Base-by-base conservation (phyloP, 345 rosid species). In the Eucalyptus camaldulensis region DNA sequence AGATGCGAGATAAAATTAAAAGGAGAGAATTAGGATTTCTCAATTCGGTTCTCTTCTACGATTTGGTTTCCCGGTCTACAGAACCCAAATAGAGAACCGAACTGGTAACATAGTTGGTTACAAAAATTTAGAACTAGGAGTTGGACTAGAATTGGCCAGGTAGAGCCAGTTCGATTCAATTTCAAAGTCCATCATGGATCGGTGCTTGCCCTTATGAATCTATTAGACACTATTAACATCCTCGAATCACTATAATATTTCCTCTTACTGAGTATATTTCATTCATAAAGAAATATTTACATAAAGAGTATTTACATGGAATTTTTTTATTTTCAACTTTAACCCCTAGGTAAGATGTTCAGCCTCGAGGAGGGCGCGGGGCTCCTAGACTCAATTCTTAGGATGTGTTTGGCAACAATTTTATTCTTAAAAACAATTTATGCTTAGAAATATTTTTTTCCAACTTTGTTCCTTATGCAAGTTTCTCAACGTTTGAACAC, bases 61-160 rank as follows among this genome's bases (percentile, higher is more conserved):
- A 53, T 21, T 53, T 53, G 58, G 10, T 53, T 53, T 10, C 83
- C 2, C 1, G 13, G 11, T 31, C 13, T 19, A 7, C 2, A 9
- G 5, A 53, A 5, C 24, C 44, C 21, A 9, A 33, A 72, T 8
- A 6, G 3, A 6, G 29, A 40, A 40, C 5, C 5, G 2, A 3
- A 19, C 29, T 13, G 0, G 8, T 76, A 6, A 2, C 7, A 10
- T 37, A 21, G 27, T 13, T 25, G 15, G 13, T 22, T 22, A 44
- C 14, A 21, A 40, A 12, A 40, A 21, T 76, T 40, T 0, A 4
- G 3, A 76, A 37, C 3, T 2, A 12, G 14, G 13, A 76, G 4
- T 37, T 11, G 5, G 13, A 37, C 45, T 0, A 37, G 8, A 72
- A 37, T 5, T 0, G 5, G 11, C 25, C 0, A 6, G 1, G 25